Evolutionary conservation across 305 asterid species (phyloP).

Genomic region (Solanum chacoense): DNA sequence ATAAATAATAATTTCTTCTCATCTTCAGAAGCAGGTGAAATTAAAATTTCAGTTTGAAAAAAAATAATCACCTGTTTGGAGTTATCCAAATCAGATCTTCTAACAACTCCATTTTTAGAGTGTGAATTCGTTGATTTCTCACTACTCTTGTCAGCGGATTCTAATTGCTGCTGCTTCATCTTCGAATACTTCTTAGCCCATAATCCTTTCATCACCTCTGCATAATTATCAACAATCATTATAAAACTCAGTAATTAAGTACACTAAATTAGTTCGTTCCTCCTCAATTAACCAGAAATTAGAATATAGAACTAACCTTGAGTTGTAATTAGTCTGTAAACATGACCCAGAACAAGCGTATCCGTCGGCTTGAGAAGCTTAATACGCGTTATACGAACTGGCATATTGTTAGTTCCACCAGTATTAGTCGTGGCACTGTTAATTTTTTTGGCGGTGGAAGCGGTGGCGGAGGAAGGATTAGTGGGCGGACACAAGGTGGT

Average conservation of each 20-base stretch:
- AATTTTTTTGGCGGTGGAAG: neutral
- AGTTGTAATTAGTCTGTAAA: conserved; percentile 64
- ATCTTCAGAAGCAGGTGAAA: neutral
- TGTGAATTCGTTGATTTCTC: conserved; percentile 32
- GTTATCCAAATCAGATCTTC: conserved; percentile 33
- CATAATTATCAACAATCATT: neutral
- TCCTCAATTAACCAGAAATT: conserved; percentile 34
- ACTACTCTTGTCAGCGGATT: conserved; percentile 15
- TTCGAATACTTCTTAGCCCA: conserved; percentile 72
- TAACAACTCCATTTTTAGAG: conserved; percentile 30
- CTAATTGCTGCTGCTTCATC: conserved; percentile 34
- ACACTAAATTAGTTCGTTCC: neutral
- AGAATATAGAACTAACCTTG: conserved; percentile 53
- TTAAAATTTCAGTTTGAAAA: too few species aligned
- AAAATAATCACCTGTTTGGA: conserved; percentile 35
- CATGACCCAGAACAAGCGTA: conserved; percentile 80
- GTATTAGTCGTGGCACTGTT: conserved; percentile 30
- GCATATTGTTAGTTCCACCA: conserved; percentile 12
- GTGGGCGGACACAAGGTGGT: conserved; percentile 44
- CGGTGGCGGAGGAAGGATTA: neutral
- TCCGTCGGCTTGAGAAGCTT: conserved; percentile 80
- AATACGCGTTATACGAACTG: conserved; percentile 64
- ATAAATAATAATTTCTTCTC: neutral
- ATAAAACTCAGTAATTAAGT: neutral
- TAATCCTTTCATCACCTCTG: conserved; percentile 85